phyloP scores from a whole-genome alignment of 2,329 filamentous ascomycete genomes.

The Alternaria sp. region DNA sequence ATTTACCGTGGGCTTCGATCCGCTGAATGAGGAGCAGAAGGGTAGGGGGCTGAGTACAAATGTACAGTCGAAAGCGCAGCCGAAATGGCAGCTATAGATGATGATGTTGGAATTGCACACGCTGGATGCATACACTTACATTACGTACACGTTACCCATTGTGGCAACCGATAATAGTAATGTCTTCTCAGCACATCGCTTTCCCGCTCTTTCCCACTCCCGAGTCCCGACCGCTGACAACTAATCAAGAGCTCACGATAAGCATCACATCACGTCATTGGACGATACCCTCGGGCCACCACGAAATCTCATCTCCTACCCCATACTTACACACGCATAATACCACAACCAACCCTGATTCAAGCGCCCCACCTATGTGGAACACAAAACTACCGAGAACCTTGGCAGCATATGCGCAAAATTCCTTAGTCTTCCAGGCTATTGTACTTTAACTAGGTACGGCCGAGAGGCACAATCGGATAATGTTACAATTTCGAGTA shows the following conservation, averaged over 20 bases:
- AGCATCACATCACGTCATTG: not conserved
- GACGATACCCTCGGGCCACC: not conserved
- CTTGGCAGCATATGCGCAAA: not conserved
- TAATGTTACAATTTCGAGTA: not conserved
- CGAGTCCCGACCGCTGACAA: not conserved
- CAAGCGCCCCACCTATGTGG: not conserved
- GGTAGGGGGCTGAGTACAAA: constrained; percentile 30
- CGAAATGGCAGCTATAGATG: constrained; percentile 36
- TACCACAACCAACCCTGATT: not conserved
- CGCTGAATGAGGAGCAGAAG: constrained; percentile 28
- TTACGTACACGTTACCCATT: not conserved
- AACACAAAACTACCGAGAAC: constrained; percentile 2
- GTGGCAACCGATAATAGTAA: not conserved
- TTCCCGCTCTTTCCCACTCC: not conserved
- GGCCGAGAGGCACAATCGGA: not conserved
- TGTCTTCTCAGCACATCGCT: not conserved
- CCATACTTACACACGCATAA: not conserved
- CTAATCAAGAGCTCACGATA: not conserved
- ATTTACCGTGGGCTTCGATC: constrained; percentile 39
- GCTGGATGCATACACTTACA: not conserved
- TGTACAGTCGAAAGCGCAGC: constrained; percentile 32
- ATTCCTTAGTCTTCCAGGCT: not conserved
- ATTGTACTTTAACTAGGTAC: not conserved
- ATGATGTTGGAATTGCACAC: not conserved
- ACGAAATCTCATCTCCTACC: not conserved